Evolutionary conservation across 2,329 filamentous ascomycete species (phyloP).

Genomic region (Neonectria magnoliae): DNA sequence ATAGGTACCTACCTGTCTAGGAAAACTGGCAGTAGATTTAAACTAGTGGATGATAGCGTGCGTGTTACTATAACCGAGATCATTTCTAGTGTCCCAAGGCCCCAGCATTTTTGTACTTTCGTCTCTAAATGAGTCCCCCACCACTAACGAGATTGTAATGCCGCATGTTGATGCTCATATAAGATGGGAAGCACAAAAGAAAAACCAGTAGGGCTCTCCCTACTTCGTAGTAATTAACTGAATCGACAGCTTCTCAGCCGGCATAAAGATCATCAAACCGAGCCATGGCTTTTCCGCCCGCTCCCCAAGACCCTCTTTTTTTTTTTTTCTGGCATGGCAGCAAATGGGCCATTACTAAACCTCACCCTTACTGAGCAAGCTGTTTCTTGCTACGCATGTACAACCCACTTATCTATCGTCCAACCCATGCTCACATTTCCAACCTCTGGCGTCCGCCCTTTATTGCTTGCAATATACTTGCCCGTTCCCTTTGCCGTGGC

Average conservation of each 20-base stretch:
- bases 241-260: conserved; percentile 1
- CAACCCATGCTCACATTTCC: conserved; percentile 15
- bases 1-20: too few relatives aligned
- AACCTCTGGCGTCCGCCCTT: conserved; percentile 13
- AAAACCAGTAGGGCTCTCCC: not conserved
- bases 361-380: conserved; percentile 12
- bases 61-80: not conserved
- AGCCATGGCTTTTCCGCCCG: conserved; percentile 10
- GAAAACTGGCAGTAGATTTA: not conserved
- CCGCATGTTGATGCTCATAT: not conserved
- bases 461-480: conserved; percentile 29
- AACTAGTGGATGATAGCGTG: not conserved
- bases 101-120: not conserved
- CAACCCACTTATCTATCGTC: conserved; percentile 9
- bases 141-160: not conserved
- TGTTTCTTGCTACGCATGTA: not conserved
- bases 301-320: conserved; percentile 21
- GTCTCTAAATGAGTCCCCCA: not conserved
- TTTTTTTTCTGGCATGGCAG: conserved; percentile 10
- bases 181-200: not conserved
- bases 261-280: conserved; percentile 13
- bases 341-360: conserved; percentile 17
- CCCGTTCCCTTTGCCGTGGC: conserved; percentile 16
- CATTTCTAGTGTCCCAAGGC: not conserved
- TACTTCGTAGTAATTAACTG: not conserved